Conservation (phyloP, 2,329 filamentous ascomycete genomes). For the Karstenula rhodostoma region DNA sequence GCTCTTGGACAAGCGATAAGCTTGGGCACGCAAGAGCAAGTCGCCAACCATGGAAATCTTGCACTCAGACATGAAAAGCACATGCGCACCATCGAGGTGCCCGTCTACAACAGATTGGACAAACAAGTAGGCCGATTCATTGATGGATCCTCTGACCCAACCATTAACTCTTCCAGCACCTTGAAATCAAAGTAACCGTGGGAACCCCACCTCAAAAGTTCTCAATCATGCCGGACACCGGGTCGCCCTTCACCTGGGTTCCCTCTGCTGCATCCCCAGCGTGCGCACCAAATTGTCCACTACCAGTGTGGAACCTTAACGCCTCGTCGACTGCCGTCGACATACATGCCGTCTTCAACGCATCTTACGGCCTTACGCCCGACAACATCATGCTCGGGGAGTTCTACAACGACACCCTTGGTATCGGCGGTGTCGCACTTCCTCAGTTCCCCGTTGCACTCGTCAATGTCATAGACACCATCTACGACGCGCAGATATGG, state of each 20-base stretch:
- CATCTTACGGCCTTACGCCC: conserved; percentile 23
- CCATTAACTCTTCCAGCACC: conserved; percentile 19
- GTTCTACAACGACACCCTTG: conserved; percentile 25
- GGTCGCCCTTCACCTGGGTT: conserved; percentile 22
- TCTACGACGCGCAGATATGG: conserved; percentile 17
- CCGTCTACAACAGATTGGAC: conserved; percentile 12
- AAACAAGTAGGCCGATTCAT: conserved; percentile 2
- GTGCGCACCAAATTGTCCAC: conserved; percentile 20
- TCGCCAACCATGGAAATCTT: background rate
- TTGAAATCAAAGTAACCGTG: conserved; percentile 20
- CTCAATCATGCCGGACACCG: conserved; percentile 22
- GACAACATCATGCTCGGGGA: conserved; percentile 21
- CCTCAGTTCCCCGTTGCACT: conserved; percentile 16
- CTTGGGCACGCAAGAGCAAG: background rate
- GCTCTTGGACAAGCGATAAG: background rate
- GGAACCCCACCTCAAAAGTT: conserved; percentile 22
- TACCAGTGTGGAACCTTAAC: conserved; percentile 12
- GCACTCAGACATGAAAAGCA: background rate
- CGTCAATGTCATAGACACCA: conserved; percentile 13
- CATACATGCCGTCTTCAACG: conserved; percentile 18
- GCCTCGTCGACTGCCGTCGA: conserved; percentile 17
- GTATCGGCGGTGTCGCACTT: conserved; percentile 9
- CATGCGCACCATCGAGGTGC: conserved; percentile 1
- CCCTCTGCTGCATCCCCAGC: conserved; percentile 20
- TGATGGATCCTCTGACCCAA: background rate